These are phyloP conservation scores for Trichoderma atrobrunneum DNA, from an alignment of 2,329 filamentous ascomycete species.

Conservation along the genomic window DNA sequence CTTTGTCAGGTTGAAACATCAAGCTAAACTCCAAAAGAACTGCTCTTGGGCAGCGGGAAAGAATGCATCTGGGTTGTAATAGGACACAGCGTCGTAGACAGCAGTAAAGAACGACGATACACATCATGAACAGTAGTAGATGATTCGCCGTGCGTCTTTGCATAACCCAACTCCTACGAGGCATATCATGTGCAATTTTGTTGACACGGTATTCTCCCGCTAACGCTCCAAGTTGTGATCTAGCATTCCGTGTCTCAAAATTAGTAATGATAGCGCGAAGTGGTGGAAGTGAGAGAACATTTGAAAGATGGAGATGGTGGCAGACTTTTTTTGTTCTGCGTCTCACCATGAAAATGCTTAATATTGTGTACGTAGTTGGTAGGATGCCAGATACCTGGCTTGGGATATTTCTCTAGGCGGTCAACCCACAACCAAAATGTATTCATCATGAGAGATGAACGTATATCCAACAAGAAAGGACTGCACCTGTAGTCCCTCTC, in stretches of 20 bases:
- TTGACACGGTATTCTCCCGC: neutral
- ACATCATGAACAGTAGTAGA: neutral
- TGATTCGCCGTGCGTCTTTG: neutral
- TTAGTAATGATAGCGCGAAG: neutral
- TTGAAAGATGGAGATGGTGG: neutral
- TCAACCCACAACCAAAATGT: neutral
- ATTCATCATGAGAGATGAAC: neutral
- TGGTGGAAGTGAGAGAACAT: neutral
- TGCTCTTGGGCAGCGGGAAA: neutral
- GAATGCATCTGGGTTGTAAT: neutral
- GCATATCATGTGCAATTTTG: too few species aligned
- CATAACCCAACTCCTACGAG: neutral
- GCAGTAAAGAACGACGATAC: neutral
- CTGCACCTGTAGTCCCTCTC: neutral
- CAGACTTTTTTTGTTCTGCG: neutral
- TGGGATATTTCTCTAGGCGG: neutral
- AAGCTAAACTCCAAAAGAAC: neutral
- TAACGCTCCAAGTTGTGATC: neutral
- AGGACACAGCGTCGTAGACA: neutral
- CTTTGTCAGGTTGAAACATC: neutral
- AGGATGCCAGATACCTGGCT: neutral
- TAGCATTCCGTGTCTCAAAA: neutral
- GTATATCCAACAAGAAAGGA: neutral
- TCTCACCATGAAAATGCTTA: neutral
- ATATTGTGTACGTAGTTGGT: neutral